Evolutionary conservation across 1,284 basidiomycete species (phyloP).

Genomic region (Cutaneotrichosporon spelunceum): DNA sequence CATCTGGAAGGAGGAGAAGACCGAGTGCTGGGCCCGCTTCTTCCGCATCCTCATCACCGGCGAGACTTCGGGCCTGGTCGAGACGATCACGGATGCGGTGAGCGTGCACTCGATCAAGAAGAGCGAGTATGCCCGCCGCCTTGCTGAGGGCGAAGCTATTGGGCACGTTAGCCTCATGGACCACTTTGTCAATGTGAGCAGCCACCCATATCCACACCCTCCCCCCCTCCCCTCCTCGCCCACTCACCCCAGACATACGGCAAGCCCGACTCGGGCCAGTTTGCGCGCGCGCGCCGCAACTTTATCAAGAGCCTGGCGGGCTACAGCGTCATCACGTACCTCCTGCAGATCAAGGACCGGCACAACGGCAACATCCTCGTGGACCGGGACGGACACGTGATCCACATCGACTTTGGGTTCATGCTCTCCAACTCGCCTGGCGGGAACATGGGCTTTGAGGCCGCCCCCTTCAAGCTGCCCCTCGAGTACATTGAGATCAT

Average conservation of each 20-base stretch:
- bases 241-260: slow-evolving; percentile 71
- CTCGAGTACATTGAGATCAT: slow-evolving; percentile 94
- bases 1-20: slow-evolving; percentile 93
- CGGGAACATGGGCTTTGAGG: slow-evolving; percentile 96
- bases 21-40: slow-evolving; percentile 85
- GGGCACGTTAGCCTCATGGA: slow-evolving; percentile 83
- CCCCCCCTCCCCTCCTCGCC: too few relatives aligned
- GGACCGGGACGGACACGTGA: slow-evolving; percentile 82
- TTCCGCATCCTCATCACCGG: slow-evolving; percentile 91
- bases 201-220: too few relatives aligned
- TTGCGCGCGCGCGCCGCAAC: slow-evolving; percentile 77
- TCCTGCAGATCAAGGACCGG: slow-evolving; percentile 96
- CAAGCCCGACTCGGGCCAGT: slow-evolving; percentile 79
- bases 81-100: slow-evolving; percentile 93
- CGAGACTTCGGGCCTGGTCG: slow-evolving; percentile 84
- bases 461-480: slow-evolving; percentile 95
- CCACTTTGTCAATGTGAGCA: slow-evolving; percentile 79
- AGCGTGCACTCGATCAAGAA: slow-evolving; percentile 99
- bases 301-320: slow-evolving; percentile 94
- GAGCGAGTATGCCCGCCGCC: slow-evolving; percentile 85
- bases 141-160: slow-evolving; percentile 68
- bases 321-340: slow-evolving; percentile 90
- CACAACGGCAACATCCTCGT: slow-evolving; percentile 98
- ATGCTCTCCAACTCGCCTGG: slow-evolving; percentile 91
- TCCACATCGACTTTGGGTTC: slow-evolving; percentile 95